A percentile compares a stretch with the other conserved stretches of the same genome.
Conservation (phyloP, 179 eudicot genomes). For the Nepenthes alata region DNA sequence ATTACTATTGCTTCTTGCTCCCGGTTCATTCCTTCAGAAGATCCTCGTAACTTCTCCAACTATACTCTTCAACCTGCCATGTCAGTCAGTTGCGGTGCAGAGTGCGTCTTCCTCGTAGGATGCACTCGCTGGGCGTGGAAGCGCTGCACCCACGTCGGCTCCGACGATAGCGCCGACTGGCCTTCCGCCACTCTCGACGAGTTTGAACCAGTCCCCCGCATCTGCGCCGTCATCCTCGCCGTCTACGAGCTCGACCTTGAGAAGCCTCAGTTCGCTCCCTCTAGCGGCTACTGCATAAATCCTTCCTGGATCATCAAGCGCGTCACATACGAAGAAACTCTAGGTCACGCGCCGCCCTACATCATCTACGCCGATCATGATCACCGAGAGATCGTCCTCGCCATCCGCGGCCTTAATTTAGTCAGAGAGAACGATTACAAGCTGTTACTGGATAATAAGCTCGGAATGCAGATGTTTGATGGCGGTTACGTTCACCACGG, state of each 20-base stretch:
- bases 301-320: slow-evolving; percentile 63
- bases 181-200: slow-evolving; percentile 49
- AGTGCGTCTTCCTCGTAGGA: slow-evolving; percentile 49
- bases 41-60: no score
- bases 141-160: slow-evolving; percentile 78
- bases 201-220: slow-evolving; percentile 66
- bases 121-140: slow-evolving; percentile 71
- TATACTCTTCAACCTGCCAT: slow-evolving; percentile 11
- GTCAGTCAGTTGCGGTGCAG: slow-evolving; percentile 65
- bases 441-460: slow-evolving; percentile 47
- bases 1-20: no score
- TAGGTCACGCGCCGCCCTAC: slow-evolving; percentile 70
- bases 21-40: no score
- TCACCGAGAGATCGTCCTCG: slow-evolving; percentile 47
- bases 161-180: slow-evolving; percentile 84
- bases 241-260: slow-evolving; percentile 64
- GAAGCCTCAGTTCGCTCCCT: slow-evolving; percentile 39
- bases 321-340: slow-evolving; percentile 46
- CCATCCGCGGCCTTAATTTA: slow-evolving; percentile 60
- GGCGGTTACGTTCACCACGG: slow-evolving; percentile 90
- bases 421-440: slow-evolving; percentile 59
- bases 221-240: slow-evolving; percentile 60
- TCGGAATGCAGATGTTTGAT: slow-evolving; percentile 85
- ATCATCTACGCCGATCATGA: slow-evolving; percentile 54
- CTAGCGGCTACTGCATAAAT: slow-evolving; percentile 35